A percentile compares a stretch with the other conserved stretches of the same genome.
Evolutionary conservation across 106 monocot genomes (phyloP).

Genomic region (Allium sativum): DNA sequence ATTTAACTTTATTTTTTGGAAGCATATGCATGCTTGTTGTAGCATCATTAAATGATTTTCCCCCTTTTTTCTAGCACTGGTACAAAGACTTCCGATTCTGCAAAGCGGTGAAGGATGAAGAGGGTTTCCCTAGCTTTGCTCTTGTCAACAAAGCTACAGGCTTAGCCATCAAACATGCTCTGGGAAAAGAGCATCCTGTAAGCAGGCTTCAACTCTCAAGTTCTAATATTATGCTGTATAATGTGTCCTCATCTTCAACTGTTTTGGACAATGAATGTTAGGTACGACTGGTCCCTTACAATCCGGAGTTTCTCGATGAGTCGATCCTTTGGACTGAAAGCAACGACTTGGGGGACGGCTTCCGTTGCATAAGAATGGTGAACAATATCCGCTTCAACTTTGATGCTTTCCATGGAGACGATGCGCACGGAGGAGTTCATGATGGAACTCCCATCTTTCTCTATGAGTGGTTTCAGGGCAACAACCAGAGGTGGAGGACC

Average conservation of each 20-base stretch:
- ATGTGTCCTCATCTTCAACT: neutral
- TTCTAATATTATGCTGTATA: neutral
- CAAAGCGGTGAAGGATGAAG: slow-evolving; percentile 64
- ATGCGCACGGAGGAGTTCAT: slow-evolving; percentile 22
- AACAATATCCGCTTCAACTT: slow-evolving; percentile 30
- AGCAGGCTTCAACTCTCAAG: slow-evolving; percentile 1
- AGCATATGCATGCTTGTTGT: neutral
- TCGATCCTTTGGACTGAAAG: slow-evolving; percentile 26
- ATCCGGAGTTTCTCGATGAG: slow-evolving; percentile 18
- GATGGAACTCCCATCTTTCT: slow-evolving; percentile 25
- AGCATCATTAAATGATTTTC: neutral
- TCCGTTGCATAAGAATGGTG: slow-evolving; percentile 30
- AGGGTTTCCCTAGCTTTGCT: slow-evolving; percentile 61
- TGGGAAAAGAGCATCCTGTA: slow-evolving; percentile 48
- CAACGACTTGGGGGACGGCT: slow-evolving; percentile 24
- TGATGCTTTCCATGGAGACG: slow-evolving; percentile 27
- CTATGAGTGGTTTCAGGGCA: slow-evolving; percentile 29
- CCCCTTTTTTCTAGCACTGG: slow-evolving; percentile 50
- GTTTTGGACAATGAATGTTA: neutral
- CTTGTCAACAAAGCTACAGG: slow-evolving; percentile 67
- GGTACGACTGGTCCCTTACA: slow-evolving; percentile 17
- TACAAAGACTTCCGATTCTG: slow-evolving; percentile 64
- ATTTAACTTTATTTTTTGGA: neutral
- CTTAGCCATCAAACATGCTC: slow-evolving; percentile 57
- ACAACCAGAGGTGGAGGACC: slow-evolving; percentile 33